phyloP scores from a whole-genome alignment of 1,139 yeast species.

The Candida tetrigidarum region DNA sequence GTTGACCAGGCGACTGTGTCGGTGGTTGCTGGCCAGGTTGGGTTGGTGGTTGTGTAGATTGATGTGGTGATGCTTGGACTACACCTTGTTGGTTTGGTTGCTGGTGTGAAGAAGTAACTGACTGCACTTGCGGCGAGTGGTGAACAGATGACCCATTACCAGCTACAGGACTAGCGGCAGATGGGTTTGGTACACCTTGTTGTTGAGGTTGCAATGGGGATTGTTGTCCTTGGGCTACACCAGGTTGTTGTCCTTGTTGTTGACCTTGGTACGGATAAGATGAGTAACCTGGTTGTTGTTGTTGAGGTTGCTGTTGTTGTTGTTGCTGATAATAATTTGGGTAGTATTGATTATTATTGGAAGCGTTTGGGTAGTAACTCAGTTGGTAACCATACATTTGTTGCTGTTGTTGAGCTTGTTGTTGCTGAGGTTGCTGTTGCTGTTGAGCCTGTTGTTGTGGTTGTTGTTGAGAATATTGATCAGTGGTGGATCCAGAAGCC shows the following conservation, averaged over 20 bases:
- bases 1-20: conserved; percentile 5
- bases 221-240: conserved; percentile 1
- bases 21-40: too few relatives aligned
- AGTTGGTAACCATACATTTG: conserved; percentile 24
- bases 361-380: conserved; percentile 18
- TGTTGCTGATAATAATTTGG: conserved; percentile 21
- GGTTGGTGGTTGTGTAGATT: conserved; percentile 2
- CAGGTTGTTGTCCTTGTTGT: conserved; percentile 2
- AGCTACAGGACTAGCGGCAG: conserved; percentile 2
- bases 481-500: conserved; percentile 15
- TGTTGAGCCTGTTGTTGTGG: conserved; percentile 18
- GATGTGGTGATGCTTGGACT: conserved; percentile 4
- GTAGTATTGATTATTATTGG: conserved; percentile 20
- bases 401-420: conserved; percentile 17
- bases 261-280: conserved; percentile 2
- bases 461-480: conserved; percentile 13
- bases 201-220: conserved; percentile 1
- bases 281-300: conserved; percentile 1
- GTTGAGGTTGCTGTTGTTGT: conserved; percentile 2
- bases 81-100: background rate
- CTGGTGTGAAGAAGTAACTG: background rate
- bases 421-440: conserved; percentile 17
- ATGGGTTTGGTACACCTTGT: background rate
- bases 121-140: conserved; percentile 5
- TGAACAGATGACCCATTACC: conserved; percentile 6